Base-by-base conservation (phyloP, 208 protist genomes). In the Lotmaria passim region DNA sequence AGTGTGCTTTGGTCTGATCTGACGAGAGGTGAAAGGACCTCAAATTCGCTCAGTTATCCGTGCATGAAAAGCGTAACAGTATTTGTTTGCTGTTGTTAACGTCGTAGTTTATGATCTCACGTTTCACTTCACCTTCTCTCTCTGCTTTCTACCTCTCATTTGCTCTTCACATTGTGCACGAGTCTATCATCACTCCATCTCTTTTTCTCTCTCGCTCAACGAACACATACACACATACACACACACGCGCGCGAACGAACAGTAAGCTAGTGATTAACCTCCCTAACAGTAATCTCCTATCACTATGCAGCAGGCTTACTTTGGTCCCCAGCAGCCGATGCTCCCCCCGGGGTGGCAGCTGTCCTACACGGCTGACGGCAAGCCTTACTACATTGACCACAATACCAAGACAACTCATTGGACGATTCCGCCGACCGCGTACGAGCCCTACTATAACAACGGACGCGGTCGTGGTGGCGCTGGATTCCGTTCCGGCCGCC, bases 331-430 rank as follows among this genome's bases (percentile, higher is more conserved):
- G 60, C 69, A 64, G 69, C 73, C 82, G 21, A 66, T 82, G 64
- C 78, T 94, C 51, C 89, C 89, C 28, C 83, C 83, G 15, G 86
- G 86, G 12, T 94, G 89, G 89, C 84, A 94, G 63, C 70, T 92
- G 47, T 82, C 86, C 24, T 90, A 91, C 63, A 91, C 89, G 19
- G 55, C 78, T 36, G 84, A 87, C 46, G 86, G 79, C 8, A 84
- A 89, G 71, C 75, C 78, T 15, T 94, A 93, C 74, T 94, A 91
- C 75, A 84, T 94, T 58, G 86, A 94, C 65, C 86, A 94, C 78
- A 94, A 93, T 72, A 91, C 86, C 63, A 90, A 93, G 75, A 94
- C 86, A 1, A 93, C 89, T 0, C 89, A 94, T 69, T 94, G 89
- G 89, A 83, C 60, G 12, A 80, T 87, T 30, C 86, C 83, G 0